These are phyloP conservation scores for Naematelia aurantialba DNA, from an alignment of 768 basidiomycete species.

Conservation along the genomic window DNA sequence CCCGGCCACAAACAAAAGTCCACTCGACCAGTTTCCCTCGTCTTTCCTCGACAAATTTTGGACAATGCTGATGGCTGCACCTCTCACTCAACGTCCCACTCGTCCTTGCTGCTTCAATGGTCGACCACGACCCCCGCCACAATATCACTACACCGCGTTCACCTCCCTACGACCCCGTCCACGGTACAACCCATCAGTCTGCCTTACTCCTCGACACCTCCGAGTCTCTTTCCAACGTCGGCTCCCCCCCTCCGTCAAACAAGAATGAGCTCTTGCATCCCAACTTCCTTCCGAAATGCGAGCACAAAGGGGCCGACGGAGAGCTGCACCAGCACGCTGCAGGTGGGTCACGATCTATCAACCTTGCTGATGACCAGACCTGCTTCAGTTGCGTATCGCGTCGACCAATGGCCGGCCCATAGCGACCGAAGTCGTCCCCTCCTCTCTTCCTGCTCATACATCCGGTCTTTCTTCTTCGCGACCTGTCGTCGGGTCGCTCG, in stretches of 20 bases:
- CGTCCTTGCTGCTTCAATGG: background rate
- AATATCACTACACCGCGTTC: background rate
- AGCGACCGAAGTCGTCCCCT: slow-evolving; percentile 19
- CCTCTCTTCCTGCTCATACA: slow-evolving; percentile 32
- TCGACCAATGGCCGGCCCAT: slow-evolving; percentile 11
- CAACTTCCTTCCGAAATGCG: slow-evolving; percentile 39
- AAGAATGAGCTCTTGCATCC: slow-evolving; percentile 36
- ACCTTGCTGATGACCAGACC: slow-evolving; percentile 19
- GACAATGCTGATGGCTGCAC: slow-evolving; percentile 7
- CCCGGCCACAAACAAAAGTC: background rate
- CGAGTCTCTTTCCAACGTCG: background rate
- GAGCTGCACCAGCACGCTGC: slow-evolving; percentile 43
- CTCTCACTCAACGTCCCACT: background rate
- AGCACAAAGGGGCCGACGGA: slow-evolving; percentile 32
- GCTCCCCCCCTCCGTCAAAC: background rate
- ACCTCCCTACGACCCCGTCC: background rate
- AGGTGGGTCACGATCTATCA: slow-evolving; percentile 25
- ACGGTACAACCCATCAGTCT: background rate
- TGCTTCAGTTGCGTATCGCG: slow-evolving; percentile 30
- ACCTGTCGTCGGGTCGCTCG: slow-evolving; percentile 11
- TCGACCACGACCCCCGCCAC: slow-evolving; percentile 4
- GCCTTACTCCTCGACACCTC: background rate
- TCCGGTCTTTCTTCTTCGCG: slow-evolving; percentile 36
- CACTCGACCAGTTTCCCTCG: background rate
- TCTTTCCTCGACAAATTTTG: background rate